Evolutionary conservation across 2,329 filamentous ascomycete species (phyloP), one percentile per base, ranked within the genome.

Genomic region (Grosmannia clavigera): DNA sequence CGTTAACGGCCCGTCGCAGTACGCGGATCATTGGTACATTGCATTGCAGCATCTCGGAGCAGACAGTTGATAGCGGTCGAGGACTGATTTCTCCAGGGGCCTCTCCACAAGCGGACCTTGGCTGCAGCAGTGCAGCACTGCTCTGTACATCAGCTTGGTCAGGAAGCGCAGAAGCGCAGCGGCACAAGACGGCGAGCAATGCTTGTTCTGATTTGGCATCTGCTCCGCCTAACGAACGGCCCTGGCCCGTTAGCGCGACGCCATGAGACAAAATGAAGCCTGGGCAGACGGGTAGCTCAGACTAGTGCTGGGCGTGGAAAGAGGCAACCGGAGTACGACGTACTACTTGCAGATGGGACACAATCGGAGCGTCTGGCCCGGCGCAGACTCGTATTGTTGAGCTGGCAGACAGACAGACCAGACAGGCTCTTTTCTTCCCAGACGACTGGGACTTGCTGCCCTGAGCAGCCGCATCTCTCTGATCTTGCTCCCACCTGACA

Each of bases 1-100:
- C 27, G 35, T 53, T 38, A 55, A 43, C 57, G 60, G 43, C 35
- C 43, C 35, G 27, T 48, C n/a, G 16, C n/a, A 55, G 43, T 43
- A 27, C 52, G 16, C 46, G 60, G 54, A 54, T 61, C 53, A 61
- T 14, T 10, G 16, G 51, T 29, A 33, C 51, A 35, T 53, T 51
- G 48, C 48, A 51, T 51, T 14, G 25, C 46, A 50, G 46, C 48
- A 51, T 51, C 48, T 25, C 48, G 48, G 27, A 51, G 22, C 9
- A 27, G 48, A 51, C 9, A 2, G 52, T n/a, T 16, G 33, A 55
- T 10, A 19, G 10, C 19, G 27, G 31, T 19, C 31, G 55, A 22
- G 38, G 29, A n/a, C 16, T 55, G 16, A 27, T 55, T 46, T 50
- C 43, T 54, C 19, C 16, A 31, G n/a, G 5, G 7, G 5, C n/a